Conservation (phyloP, 176 grass and related monocot species). For the Bromus sterilis region DNA sequence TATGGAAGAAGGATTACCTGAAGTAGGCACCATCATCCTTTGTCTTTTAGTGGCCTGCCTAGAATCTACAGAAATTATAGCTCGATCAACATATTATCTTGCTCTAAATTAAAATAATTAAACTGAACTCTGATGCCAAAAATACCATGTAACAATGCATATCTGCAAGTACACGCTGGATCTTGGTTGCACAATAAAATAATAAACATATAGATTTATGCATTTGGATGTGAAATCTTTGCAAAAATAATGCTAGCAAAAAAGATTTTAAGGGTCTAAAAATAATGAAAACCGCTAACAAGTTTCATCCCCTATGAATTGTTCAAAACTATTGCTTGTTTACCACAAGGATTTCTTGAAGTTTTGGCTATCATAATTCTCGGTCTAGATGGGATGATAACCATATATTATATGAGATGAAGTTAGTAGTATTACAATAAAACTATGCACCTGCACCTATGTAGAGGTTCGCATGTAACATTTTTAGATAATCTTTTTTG, state of each 20-base stretch:
- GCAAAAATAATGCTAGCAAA: no score
- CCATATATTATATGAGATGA: no score
- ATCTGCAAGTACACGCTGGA: neutral
- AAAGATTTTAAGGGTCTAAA: no score
- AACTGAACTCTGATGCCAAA: neutral
- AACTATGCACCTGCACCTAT: neutral
- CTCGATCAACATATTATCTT: neutral
- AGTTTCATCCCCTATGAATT: no score
- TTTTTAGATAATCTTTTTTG: neutral
- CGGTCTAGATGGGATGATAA: no score
- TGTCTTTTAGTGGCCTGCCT: neutral
- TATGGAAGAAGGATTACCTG: neutral
- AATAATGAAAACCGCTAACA: no score
- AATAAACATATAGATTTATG: neutral
- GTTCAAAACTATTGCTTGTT: no score
- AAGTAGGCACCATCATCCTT: neutral
- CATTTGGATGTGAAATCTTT: neutral
- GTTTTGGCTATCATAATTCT: no score
- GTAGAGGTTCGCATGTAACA: neutral
- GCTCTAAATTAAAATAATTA: neutral
- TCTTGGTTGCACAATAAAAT: neutral
- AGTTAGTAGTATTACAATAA: neutral
- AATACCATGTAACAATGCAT: neutral
- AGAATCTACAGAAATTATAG: neutral
- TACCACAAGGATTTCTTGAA: no score